Base-by-base conservation (phyloP, 768 basidiomycete species). In the Tulasnella sp. region DNA sequence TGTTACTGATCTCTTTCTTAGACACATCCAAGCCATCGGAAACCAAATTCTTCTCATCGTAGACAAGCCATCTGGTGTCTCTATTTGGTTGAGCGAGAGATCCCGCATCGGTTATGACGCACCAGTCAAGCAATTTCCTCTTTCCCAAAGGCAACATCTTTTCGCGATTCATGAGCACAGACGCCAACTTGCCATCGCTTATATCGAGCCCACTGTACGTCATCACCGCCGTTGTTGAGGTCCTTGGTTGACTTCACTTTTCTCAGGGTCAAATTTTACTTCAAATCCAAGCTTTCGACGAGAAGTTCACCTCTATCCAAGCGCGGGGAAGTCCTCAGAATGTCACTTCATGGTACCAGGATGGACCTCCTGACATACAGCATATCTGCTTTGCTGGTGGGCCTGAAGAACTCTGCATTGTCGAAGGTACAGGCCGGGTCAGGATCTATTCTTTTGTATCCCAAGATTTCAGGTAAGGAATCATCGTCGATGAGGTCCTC, bases 391-490 rank as follows among this genome's bases (percentile, higher is more conserved):
- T 78, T 51, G 65, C 76, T 1, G 62, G 62, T 40, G 73, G 74
- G 4, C 69, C 58, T 28, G 77, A 79, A 54, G 78, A 79, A 48
- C 42, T 79, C 2, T 56, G 74, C 0, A 58, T 79, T 0, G 62
- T 77, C 3, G 77, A 79, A 53, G 66, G 66, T 0, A 56, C 52
- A 3, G 62, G 63, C 0, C 66, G 67, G 13, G 73, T 67, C 1
- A 63, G 77, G 15, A 65, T 79, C n/a, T 78, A 70, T 55, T 79
- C 78, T 0, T 56, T 77, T 40, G 62, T 73, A 2, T 73, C 74
- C 0, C 68, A 72, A 49, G 72, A 75, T 41, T 77, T 76, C 51
- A 62, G 77, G 77, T 78, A 32, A 25, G 25, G 31, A 19, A 22
- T 7, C 42, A 29, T 1, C 5, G 37, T 13, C n/a, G 13, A 10